A percentile compares a stretch with the other conserved stretches of the same genome.
Conservation (phyloP, 768 basidiomycete species). For the Termitomyces sp. region DNA sequence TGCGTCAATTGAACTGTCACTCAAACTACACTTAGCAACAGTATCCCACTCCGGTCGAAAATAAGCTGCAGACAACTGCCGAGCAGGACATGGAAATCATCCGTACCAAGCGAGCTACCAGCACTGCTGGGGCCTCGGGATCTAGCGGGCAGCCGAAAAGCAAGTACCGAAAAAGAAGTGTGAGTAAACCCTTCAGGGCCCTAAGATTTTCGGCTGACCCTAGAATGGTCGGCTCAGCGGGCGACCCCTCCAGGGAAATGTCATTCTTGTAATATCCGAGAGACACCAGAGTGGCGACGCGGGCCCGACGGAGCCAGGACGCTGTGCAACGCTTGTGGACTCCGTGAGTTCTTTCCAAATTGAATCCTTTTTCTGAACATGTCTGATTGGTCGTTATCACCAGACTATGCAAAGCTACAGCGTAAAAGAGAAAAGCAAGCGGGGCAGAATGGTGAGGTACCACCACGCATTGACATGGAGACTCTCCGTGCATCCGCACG, state of each 20-base stretch:
- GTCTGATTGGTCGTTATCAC: not conserved
- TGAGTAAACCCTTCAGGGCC: conserved; percentile 37
- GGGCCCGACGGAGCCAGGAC: conserved; percentile 84
- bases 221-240: conserved; percentile 49
- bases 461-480: conserved; percentile 67
- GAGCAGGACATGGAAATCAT: conserved; percentile 87
- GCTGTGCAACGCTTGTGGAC: conserved; percentile 80
- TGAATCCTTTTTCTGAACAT: not conserved
- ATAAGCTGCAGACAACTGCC: conserved; percentile 54
- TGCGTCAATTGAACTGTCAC: not conserved
- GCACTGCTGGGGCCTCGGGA: conserved; percentile 51
- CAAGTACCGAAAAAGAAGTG: conserved; percentile 84
- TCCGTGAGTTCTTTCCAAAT: conserved; percentile 53
- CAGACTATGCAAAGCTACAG: conserved; percentile 83
- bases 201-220: conserved; percentile 13
- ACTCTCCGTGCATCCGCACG: conserved; percentile 69
- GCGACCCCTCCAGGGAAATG: conserved; percentile 85
- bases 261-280: conserved; percentile 83
- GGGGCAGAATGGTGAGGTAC: conserved; percentile 49
- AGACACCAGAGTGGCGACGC: conserved; percentile 86
- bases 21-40: conserved; percentile 14
- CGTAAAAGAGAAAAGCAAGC: conserved; percentile 70
- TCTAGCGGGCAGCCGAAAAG: conserved; percentile 59
- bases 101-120: conserved; percentile 75
- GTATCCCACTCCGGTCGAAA: conserved; percentile 28